These are phyloP conservation scores for Hyaloscypha hepaticicola DNA, from an alignment of 495 filamentous ascomycete species.

Conservation along the genomic window DNA sequence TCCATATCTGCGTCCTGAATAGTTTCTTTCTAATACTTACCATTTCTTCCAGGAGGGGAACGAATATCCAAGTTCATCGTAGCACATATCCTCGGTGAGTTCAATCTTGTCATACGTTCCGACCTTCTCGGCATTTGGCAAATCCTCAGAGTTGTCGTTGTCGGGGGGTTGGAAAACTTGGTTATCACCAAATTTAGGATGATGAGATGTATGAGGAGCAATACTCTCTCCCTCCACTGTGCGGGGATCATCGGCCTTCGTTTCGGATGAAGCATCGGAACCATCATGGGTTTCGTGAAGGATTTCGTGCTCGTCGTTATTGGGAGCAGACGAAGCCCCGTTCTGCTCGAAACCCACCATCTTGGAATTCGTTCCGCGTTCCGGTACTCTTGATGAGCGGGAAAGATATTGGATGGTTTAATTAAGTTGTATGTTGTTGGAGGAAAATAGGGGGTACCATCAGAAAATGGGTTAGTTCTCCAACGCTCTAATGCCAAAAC, in stretches of 20 bases:
- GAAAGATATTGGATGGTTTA: background rate
- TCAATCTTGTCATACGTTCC: conserved; percentile 50
- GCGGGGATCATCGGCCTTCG: conserved; percentile 10
- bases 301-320: background rate
- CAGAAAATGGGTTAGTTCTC: background rate
- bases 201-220: conserved; percentile 1
- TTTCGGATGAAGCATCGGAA: conserved; percentile 22
- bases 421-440: background rate
- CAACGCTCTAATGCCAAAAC: background rate
- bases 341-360: conserved; percentile 4
- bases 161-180: background rate
- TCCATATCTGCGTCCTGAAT: no score
- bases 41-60: conserved; percentile 72
- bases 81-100: conserved; percentile 61
- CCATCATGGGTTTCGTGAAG: background rate
- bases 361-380: background rate
- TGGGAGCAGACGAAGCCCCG: background rate
- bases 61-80: conserved; percentile 62
- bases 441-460: background rate
- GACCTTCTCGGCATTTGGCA: conserved; percentile 15
- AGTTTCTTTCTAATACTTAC: conserved; percentile 28
- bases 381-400: background rate
- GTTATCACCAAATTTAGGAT: conserved; percentile 14
- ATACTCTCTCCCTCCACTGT: conserved; percentile 3
- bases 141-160: background rate